phyloP scores from a whole-genome alignment of 1,139 yeast species.

The Taiozyma sp. region DNA sequence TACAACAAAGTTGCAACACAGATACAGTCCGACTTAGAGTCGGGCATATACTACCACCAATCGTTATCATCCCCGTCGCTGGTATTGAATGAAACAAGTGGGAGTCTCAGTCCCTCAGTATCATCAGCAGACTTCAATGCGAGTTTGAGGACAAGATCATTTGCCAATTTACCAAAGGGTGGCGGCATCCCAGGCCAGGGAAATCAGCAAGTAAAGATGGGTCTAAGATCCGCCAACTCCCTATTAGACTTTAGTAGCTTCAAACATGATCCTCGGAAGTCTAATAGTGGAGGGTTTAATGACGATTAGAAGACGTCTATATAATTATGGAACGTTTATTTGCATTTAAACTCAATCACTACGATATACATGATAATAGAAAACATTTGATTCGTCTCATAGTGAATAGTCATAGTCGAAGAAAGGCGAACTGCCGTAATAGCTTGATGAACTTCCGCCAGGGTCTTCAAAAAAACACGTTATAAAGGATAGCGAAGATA shows the following conservation, averaged over 20 bases:
- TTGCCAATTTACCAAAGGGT: conserved; percentile 17
- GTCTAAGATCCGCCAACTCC: conserved; percentile 29
- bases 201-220: background rate
- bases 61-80: background rate
- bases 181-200: background rate
- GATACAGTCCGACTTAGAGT: conserved; percentile 18
- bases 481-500: background rate
- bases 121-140: conserved; percentile 8
- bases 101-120: conserved; percentile 20
- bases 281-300: background rate
- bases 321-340: background rate
- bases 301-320: background rate
- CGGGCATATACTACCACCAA: conserved; percentile 9
- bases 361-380: background rate
- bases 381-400: background rate
- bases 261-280: conserved; percentile 5
- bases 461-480: background rate
- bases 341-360: no score
- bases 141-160: conserved; percentile 22
- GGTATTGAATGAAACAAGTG: conserved; percentile 9
- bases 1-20: conserved; percentile 19
- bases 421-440: no score
- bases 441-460: background rate
- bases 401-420: no score
- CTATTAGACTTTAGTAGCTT: conserved; percentile 26